These are phyloP conservation scores for Didymella keratinophila DNA, from an alignment of 2,329 filamentous ascomycete species.

Conservation along the genomic window DNA sequence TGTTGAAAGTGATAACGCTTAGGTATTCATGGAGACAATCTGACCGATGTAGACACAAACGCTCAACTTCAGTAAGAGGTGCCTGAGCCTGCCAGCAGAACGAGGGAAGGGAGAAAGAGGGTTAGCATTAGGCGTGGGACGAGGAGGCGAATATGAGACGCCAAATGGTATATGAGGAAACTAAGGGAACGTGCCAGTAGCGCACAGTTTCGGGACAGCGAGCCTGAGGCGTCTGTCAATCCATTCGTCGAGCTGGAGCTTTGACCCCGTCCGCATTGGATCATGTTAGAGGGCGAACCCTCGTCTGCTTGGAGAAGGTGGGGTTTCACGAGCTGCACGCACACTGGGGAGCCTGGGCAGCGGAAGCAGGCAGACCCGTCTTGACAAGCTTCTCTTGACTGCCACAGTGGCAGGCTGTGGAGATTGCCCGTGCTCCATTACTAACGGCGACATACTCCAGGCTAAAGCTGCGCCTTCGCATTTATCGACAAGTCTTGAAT, in stretches of 20 bases:
- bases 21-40: constrained; percentile 50
- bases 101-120: constrained; percentile 48
- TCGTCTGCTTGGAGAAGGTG: constrained; percentile 41
- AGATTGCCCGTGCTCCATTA: constrained; percentile 28
- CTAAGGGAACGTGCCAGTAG: constrained; percentile 41
- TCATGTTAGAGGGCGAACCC: constrained; percentile 38
- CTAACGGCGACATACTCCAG: constrained; percentile 13
- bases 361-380: constrained; percentile 47
- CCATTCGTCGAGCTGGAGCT: constrained; percentile 39
- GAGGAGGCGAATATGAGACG: constrained; percentile 50
- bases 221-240: constrained; percentile 50
- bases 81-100: constrained; percentile 53
- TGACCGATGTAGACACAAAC: constrained; percentile 47
- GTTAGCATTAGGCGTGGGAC: constrained; percentile 48
- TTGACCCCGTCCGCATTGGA: constrained; percentile 37
- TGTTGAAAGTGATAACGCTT: constrained; percentile 42
- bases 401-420: constrained; percentile 34
- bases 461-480: background rate
- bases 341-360: constrained; percentile 36
- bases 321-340: constrained; percentile 47
- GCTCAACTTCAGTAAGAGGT: constrained; percentile 47
- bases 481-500: background rate
- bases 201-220: constrained; percentile 50
- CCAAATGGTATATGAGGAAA: constrained; percentile 52
- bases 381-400: constrained; percentile 29